A percentile compares a stretch with the other conserved stretches of the same genome.
phyloP scores from a whole-genome alignment of 2,329 filamentous ascomycete species.

The Cladosporium halotolerans region DNA sequence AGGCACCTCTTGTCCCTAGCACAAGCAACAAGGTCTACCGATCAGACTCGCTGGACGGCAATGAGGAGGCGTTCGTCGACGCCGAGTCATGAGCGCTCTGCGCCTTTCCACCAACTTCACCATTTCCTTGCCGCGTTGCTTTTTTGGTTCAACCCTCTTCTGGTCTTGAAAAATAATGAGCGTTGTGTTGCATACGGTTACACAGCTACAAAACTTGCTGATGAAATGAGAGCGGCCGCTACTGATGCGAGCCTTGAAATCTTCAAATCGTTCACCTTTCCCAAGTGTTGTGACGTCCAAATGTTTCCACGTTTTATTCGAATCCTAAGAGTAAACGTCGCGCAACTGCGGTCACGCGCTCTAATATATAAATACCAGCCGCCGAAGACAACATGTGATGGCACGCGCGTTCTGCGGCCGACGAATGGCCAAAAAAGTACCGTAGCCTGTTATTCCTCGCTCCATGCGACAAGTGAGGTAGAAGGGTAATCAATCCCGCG shows the following conservation, averaged over 20 bases:
- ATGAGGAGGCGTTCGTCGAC: constrained; percentile 44
- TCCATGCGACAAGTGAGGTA: too few relatives aligned
- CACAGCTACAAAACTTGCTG: background rate
- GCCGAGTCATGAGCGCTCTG: constrained; percentile 29
- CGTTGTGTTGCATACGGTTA: background rate
- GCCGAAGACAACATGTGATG: too few relatives aligned
- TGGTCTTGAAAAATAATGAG: background rate
- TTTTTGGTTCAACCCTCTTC: background rate
- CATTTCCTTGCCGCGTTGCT: background rate
- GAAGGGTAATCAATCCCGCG: too few relatives aligned
- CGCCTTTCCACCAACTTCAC: background rate
- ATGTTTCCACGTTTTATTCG: too few relatives aligned
- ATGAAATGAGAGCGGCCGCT: constrained; percentile 1
- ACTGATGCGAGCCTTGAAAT: constrained; percentile 1
- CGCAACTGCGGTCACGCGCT: too few relatives aligned
- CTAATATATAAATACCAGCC: too few relatives aligned
- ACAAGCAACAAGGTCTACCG: constrained; percentile 21
- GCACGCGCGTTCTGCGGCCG: too few relatives aligned
- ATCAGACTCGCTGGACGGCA: constrained; percentile 35
- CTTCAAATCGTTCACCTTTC: too few relatives aligned
- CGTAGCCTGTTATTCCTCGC: too few relatives aligned
- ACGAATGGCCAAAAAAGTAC: too few relatives aligned
- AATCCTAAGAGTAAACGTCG: too few relatives aligned
- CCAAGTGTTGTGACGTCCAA: too few relatives aligned
- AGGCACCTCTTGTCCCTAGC: constrained; percentile 14